A percentile compares a stretch with the other conserved stretches of the same genome.
These are phyloP conservation scores for Sugiyamaella sp. DNA, from an alignment of 1,139 yeast species.

Conservation along the genomic window DNA sequence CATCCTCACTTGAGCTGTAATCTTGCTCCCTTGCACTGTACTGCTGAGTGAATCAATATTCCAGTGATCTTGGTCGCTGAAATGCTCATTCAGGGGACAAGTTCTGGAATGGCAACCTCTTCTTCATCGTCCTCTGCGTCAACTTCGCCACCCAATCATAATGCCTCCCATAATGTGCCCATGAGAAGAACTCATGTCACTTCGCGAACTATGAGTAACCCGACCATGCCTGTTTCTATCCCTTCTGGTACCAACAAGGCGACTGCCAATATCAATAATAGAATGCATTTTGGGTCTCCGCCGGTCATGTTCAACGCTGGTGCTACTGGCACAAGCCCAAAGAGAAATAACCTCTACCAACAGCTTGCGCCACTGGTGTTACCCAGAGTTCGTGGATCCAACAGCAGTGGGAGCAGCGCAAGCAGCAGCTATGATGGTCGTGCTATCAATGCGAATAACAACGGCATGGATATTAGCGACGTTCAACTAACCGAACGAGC, in stretches of 20 bases:
- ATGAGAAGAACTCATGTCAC: conserved; percentile 7
- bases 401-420: not conserved
- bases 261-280: not conserved
- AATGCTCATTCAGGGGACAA: conserved; percentile 11
- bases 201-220: conserved; percentile 5
- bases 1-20: too few relatives aligned
- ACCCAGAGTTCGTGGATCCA: conserved; percentile 4
- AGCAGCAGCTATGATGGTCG: not conserved
- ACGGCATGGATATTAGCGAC: too few relatives aligned
- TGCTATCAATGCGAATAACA: not conserved
- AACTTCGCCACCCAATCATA: not conserved
- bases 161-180: not conserved
- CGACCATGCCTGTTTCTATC: conserved; percentile 12
- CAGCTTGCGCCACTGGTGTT: conserved; percentile 10
- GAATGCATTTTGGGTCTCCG: conserved; percentile 13
- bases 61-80: not conserved
- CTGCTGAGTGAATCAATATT: too few relatives aligned
- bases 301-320: conserved; percentile 6
- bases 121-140: conserved; percentile 1
- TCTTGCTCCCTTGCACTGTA: too few relatives aligned
- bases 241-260: conserved; percentile 9
- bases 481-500: too few relatives aligned
- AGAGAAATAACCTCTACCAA: conserved; percentile 3
- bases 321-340: conserved; percentile 4
- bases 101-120: not conserved